Base-by-base conservation (phyloP, 495 filamentous ascomycete genomes). In the Aspergillus steynii region DNA sequence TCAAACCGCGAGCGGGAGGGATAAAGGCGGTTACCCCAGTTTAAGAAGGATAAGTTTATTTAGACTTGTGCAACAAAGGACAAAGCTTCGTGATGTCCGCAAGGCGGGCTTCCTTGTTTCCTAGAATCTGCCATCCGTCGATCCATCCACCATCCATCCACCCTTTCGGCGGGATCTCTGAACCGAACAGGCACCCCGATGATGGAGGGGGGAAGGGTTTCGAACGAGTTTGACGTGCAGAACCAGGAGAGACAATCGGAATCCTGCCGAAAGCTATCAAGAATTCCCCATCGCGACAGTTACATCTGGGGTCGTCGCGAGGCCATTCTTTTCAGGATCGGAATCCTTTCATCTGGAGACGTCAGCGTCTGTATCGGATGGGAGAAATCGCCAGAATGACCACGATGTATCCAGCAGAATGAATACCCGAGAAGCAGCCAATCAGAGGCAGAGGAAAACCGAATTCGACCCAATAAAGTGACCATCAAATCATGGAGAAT, bases 41-140 rank as follows among this genome's bases (percentile, higher is more conserved):
- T 42, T 20, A 3, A 42, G 37, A 1, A 15, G 6, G 31, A 52
- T 29, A 54, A 54, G 62, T 64, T 64, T 63, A 63, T 60, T 53
- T 61, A 64, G 50, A 53, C 54, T 61, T 62, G 61, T 67, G 47
- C 51, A 46, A 61, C 55, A 26, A 15, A 42, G 12, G 31, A 49
- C 42, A 61, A 65, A 61, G 59, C 59, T 61, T 59, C 58, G 50
- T 42, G 15, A 42, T 14, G 37, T 42, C 37, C 7, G 3, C 9
- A 14, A 12, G 37, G 12, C 37, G 14, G 3, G 37, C 37, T 42
- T 15, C 14, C 12, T 10, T 37, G 2, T 37, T 37, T 8, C 34
- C 34, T 37, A 37, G 34, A 37, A 37, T 37, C 8, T 15, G 1
- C 31, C 31, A 32, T 32, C 31, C 31, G 31, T 7, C 31, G 4